Percentiles rank a stretch among this genome's conserved stretches.
Evolutionary conservation across 768 basidiomycete genomes (phyloP).

Genomic region (Gloeostereum incarnatum): DNA sequence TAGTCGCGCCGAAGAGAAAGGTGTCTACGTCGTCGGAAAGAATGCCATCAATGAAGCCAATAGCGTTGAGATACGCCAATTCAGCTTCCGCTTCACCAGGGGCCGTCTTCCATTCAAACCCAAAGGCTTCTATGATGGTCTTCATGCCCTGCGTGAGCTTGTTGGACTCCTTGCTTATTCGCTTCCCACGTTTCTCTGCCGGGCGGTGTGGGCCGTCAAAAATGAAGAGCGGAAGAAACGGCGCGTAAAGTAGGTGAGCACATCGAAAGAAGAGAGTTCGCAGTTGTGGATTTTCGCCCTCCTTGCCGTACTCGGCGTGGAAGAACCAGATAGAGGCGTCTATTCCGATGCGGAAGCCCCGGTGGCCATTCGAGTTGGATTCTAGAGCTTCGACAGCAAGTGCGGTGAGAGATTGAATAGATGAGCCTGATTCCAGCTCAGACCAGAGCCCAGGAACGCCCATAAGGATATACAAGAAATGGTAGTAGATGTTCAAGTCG

Average conservation of each 20-base stretch:
- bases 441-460: conserved; percentile 44
- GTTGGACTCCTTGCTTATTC: conserved; percentile 49
- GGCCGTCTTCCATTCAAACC: conserved; percentile 76
- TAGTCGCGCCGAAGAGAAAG: conserved; percentile 79
- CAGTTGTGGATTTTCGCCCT: conserved; percentile 60
- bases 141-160: conserved; percentile 73
- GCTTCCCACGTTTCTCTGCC: conserved; percentile 69
- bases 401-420: conserved; percentile 11
- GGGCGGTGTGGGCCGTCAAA: conserved; percentile 89
- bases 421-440: conserved; percentile 21
- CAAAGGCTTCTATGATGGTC: conserved; percentile 69
- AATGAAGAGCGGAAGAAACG: conserved; percentile 83
- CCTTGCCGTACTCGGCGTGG: conserved; percentile 39
- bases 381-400: conserved; percentile 73
- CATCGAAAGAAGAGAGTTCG: conserved; percentile 77
- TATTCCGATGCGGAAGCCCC: conserved; percentile 79
- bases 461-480: too few relatives aligned
- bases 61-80: conserved; percentile 74
- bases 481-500: too few relatives aligned
- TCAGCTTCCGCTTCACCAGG: conserved; percentile 96
- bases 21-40: conserved; percentile 93
- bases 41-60: conserved; percentile 80
- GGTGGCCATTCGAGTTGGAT: conserved; percentile 75
- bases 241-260: conserved; percentile 63
- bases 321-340: conserved; percentile 63